Evolutionary conservation across 2,329 filamentous ascomycete species (phyloP).

Genomic region (Colletotrichum caudatum): DNA sequence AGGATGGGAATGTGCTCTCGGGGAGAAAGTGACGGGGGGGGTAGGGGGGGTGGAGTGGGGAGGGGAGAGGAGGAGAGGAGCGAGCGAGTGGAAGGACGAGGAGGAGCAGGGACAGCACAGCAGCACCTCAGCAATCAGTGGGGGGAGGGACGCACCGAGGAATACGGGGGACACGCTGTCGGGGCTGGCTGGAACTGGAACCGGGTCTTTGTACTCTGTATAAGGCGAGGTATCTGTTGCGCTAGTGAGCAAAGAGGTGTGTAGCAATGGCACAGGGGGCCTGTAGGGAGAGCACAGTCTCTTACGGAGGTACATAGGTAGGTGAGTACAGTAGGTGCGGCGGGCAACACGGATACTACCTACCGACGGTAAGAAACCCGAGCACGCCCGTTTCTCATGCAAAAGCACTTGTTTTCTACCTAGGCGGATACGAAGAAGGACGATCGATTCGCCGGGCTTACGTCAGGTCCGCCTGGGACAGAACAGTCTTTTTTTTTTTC

Average conservation of each 20-base stretch:
- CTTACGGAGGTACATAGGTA: background rate
- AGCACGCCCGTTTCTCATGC: background rate
- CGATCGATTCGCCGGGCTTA: background rate
- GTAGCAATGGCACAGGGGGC: background rate
- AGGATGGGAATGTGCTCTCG: slow-evolving; percentile 43
- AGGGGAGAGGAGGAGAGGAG: slow-evolving; percentile 19
- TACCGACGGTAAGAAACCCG: background rate
- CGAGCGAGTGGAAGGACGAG: slow-evolving; percentile 24
- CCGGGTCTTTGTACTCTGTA: slow-evolving; percentile 12
- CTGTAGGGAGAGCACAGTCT: slow-evolving; percentile 19
- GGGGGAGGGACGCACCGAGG: slow-evolving; percentile 26
- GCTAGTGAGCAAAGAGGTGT: slow-evolving; percentile 10
- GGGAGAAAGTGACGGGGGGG: slow-evolving; percentile 40
- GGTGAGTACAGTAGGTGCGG: background rate
- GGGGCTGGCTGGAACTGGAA: slow-evolving; percentile 6
- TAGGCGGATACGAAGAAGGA: background rate
- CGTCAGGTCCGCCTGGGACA: background rate
- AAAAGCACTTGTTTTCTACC: background rate
- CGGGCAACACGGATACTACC: background rate
- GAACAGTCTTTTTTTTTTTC: no score
- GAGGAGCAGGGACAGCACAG: slow-evolving; percentile 16
- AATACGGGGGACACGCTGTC: background rate
- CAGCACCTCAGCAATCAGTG: slow-evolving; percentile 20
- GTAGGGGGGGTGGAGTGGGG: slow-evolving; percentile 38
- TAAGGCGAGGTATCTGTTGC: slow-evolving; percentile 7